Conservation (phyloP, 1,139 yeast genomes). For the Candida gigantensis region DNA sequence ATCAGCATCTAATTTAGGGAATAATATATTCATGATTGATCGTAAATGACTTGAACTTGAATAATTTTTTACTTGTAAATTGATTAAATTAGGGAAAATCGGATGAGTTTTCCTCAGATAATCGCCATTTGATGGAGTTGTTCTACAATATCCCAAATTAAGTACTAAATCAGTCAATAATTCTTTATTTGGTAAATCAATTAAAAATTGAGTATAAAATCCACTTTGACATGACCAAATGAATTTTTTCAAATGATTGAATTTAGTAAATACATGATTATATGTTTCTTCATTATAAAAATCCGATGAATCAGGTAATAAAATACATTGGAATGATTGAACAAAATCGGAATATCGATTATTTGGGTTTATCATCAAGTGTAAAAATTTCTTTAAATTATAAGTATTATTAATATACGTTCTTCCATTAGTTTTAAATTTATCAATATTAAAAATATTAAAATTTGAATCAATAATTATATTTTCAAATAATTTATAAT, state of each 20-base stretch:
- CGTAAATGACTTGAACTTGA: constrained; percentile 20
- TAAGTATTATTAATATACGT: constrained; percentile 39
- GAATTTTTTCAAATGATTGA: constrained; percentile 24
- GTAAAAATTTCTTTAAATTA: constrained; percentile 34
- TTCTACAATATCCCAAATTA: constrained; percentile 10
- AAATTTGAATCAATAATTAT: constrained; percentile 41
- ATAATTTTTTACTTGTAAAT: constrained; percentile 34
- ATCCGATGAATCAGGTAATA: constrained; percentile 39
- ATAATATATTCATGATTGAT: constrained; percentile 22
- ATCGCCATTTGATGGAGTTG: too few relatives aligned
- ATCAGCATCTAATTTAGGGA: too few relatives aligned
- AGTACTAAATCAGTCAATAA: constrained; percentile 23
- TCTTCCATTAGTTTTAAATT: constrained; percentile 19
- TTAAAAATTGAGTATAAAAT: constrained; percentile 31
- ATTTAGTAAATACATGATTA: constrained; percentile 21
- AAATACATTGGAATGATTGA: constrained; percentile 25
- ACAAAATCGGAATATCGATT: constrained; percentile 15
- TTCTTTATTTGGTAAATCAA: constrained; percentile 21
- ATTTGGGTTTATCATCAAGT: constrained; percentile 12
- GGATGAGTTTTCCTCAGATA: too few relatives aligned
- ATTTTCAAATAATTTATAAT: constrained; percentile 37
- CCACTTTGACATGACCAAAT: constrained; percentile 35
- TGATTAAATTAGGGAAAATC: constrained; percentile 26
- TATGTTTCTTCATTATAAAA: constrained; percentile 30
- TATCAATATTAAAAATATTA: constrained; percentile 37